A percentile compares a stretch with the other conserved stretches of the same genome.
Evolutionary conservation across 2,329 filamentous ascomycete genomes (phyloP).

Genomic region (Geosmithia flava): DNA sequence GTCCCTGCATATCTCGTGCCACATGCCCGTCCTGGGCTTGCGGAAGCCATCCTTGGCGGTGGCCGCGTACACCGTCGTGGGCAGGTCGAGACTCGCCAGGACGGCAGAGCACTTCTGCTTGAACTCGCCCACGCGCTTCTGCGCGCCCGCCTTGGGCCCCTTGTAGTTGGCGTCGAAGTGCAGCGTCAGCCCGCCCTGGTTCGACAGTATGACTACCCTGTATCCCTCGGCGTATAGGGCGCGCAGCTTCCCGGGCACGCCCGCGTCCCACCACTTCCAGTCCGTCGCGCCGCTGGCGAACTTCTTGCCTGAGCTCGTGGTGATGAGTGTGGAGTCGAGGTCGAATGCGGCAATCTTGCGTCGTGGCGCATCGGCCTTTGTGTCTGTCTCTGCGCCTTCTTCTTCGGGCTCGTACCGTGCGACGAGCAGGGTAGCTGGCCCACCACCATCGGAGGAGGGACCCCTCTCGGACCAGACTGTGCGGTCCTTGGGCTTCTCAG

Average conservation of each 20-base stretch:
- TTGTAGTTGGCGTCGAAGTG: conserved; percentile 59
- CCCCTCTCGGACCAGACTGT: conserved; percentile 61
- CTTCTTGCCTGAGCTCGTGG: conserved; percentile 66
- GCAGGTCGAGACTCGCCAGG: conserved; percentile 60
- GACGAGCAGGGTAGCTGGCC: conserved; percentile 53
- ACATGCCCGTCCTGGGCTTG: conserved; percentile 86
- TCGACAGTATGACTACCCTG: conserved; percentile 69
- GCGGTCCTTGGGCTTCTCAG: conserved; percentile 70
- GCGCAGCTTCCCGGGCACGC: conserved; percentile 55
- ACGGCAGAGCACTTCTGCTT: conserved; percentile 67
- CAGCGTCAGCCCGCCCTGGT: conserved; percentile 74
- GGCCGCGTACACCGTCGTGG: conserved; percentile 73
- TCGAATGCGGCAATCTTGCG: conserved; percentile 63
- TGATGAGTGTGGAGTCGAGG: conserved; percentile 78
- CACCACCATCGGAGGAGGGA: conserved; percentile 27
- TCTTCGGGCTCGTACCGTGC: conserved; percentile 51
- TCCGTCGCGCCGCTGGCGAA: conserved; percentile 60
- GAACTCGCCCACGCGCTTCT: conserved; percentile 63
- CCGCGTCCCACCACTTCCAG: conserved; percentile 88
- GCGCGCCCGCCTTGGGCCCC: conserved; percentile 41
- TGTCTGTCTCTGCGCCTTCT: conserved; percentile 6
- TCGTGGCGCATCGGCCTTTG: conserved; percentile 14
- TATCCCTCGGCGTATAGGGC: conserved; percentile 61
- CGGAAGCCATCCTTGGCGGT: conserved; percentile 71
- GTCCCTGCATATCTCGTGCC: conserved; percentile 51